These are phyloP conservation scores for Candida nitratophila DNA, from an alignment of 805 yeast genomes.

Conservation along the genomic window DNA sequence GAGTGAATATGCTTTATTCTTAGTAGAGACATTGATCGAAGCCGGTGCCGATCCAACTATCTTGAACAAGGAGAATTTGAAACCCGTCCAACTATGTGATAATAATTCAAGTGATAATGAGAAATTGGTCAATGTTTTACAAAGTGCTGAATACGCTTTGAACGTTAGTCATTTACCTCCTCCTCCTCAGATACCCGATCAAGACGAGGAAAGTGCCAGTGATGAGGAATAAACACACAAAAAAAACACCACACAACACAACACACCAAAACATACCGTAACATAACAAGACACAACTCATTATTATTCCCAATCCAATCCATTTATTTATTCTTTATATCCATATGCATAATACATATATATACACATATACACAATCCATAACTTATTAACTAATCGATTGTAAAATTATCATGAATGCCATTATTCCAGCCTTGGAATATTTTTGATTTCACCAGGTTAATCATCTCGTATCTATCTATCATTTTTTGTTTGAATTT, in stretches of 20 bases:
- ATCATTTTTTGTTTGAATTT: constrained; percentile 8
- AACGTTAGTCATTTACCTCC: constrained; percentile 19
- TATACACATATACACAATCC: no score
- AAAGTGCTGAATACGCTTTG: constrained; percentile 78
- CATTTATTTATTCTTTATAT: no score
- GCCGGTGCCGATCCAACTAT: constrained; percentile 82
- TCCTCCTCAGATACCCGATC: constrained; percentile 28
- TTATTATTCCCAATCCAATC: background rate
- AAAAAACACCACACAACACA: background rate
- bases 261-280: no score
- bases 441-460: constrained; percentile 1
- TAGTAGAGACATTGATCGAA: constrained; percentile 76
- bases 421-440: constrained; percentile 10
- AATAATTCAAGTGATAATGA: constrained; percentile 39
- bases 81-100: constrained; percentile 62
- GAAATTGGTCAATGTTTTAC: constrained; percentile 54
- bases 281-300: background rate
- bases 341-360: no score
- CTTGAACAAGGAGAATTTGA: constrained; percentile 55
- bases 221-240: constrained; percentile 1
- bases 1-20: constrained; percentile 76
- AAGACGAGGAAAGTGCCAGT: constrained; percentile 25
- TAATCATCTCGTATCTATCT: constrained; percentile 3
- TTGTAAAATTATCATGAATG: constrained; percentile 8
- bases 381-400: background rate